These are phyloP conservation scores for Leccinum boreale DNA, from an alignment of 768 basidiomycete species.

Conservation along the genomic window DNA sequence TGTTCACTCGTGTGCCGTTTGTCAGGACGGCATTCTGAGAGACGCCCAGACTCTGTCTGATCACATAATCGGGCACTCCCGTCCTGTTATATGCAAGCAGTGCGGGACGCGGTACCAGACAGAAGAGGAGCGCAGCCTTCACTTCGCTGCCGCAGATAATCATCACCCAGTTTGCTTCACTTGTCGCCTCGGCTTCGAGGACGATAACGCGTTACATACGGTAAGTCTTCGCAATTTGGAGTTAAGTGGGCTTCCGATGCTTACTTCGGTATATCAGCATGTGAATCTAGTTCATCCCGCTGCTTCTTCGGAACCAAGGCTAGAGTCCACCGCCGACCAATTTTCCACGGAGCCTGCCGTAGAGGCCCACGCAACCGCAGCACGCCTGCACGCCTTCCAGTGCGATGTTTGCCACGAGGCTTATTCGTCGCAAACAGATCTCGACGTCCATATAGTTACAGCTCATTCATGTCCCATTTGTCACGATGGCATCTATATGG, in stretches of 20 bases:
- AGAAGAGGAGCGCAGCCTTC: conserved; percentile 36
- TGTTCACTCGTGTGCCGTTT: conserved; percentile 25
- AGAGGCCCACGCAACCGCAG: conserved; percentile 1
- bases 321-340: conserved; percentile 10
- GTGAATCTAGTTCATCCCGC: conserved; percentile 9
- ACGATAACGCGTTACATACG: conserved; percentile 26
- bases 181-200: conserved; percentile 36
- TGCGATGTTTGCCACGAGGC: conserved; percentile 26
- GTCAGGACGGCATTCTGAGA: conserved; percentile 29
- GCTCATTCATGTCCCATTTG: conserved; percentile 33
- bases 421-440: conserved; percentile 21
- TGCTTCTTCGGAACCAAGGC: conserved; percentile 13
- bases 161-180: conserved; percentile 35
- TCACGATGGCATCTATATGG: conserved; percentile 30
- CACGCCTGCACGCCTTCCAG: conserved; percentile 5
- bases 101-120: conserved; percentile 32
- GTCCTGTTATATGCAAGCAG: conserved; percentile 24
- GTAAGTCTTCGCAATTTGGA: conserved; percentile 23
- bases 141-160: conserved; percentile 37
- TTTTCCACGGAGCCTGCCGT: conserved; percentile 7
- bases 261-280: conserved; percentile 20
- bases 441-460: conserved; percentile 30
- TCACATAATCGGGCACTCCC: conserved; percentile 28
- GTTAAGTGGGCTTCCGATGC: conserved; percentile 1
- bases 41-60: conserved; percentile 26